phyloP scores from a whole-genome alignment of 176 grass and related monocot genomes.

The Ensete glaucum region DNA sequence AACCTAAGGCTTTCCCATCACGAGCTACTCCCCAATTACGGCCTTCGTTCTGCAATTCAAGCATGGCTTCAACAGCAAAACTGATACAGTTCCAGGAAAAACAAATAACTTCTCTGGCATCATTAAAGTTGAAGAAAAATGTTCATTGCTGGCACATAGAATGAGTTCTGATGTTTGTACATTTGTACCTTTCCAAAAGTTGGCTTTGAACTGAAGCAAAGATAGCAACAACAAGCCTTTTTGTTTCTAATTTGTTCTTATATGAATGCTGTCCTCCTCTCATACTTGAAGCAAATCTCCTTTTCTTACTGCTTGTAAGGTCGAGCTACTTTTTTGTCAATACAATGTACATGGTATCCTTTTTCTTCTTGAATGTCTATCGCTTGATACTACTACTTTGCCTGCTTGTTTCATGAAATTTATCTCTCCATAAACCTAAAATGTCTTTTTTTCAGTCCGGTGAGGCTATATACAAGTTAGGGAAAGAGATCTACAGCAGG shows the following conservation, averaged over 20 bases:
- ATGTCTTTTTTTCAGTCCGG: too few species aligned
- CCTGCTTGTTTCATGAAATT: too few species aligned
- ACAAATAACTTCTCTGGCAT: neutral
- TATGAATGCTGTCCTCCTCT: neutral
- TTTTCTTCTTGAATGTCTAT: too few species aligned
- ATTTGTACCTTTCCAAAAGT: neutral
- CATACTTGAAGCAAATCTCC: too few species aligned
- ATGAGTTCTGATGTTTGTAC: neutral
- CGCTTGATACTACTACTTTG: too few species aligned
- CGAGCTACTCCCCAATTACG: constrained; percentile 45
- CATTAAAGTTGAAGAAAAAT: neutral
- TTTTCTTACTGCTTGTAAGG: too few species aligned
- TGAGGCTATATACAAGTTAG: too few species aligned
- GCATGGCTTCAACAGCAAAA: constrained; percentile 37
- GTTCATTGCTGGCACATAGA: neutral
- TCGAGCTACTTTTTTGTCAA: too few species aligned
- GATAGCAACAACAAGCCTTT: neutral
- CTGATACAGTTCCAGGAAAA: neutral
- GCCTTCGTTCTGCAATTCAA: constrained; percentile 54
- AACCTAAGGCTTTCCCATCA: constrained; percentile 42
- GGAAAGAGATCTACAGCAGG: too few species aligned
- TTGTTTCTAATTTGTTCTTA: neutral
- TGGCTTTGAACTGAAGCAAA: neutral
- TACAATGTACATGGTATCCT: too few species aligned
- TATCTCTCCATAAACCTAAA: too few species aligned